Evolutionary conservation across 2,329 filamentous ascomycete species (phyloP).

Genomic region (Arthrobotrys pseudoclavata): DNA sequence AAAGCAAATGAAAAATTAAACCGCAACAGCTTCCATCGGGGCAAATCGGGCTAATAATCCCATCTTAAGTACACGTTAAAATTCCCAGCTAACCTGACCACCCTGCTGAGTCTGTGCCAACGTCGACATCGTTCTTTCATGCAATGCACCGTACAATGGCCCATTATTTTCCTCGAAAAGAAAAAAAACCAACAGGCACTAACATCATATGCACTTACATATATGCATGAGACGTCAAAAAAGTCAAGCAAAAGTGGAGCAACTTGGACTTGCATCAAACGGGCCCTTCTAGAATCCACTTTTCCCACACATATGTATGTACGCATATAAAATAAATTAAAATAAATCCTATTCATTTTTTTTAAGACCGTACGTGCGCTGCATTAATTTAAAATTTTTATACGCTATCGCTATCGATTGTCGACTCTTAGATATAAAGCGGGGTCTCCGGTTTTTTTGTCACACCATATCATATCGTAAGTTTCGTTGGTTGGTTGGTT

Average conservation of each 20-base stretch:
- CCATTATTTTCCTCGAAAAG: slow-evolving; percentile 10
- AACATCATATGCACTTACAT: neutral
- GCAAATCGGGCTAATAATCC: slow-evolving; percentile 37
- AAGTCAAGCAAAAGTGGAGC: slow-evolving; percentile 29
- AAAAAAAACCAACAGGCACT: neutral
- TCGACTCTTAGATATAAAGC: neutral
- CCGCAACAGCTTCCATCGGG: slow-evolving; percentile 15
- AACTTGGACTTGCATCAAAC: slow-evolving; percentile 34
- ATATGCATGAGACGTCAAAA: slow-evolving; percentile 33
- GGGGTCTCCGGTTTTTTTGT: neutral
- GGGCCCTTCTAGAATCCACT: slow-evolving; percentile 44
- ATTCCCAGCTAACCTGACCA: neutral
- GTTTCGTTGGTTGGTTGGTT: neutral
- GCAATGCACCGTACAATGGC: slow-evolving; percentile 1
- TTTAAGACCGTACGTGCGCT: too few species aligned
- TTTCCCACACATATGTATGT: neutral
- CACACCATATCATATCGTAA: neutral
- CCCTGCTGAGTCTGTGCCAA: slow-evolving; percentile 12
- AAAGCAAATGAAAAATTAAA: neutral
- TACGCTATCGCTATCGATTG: slow-evolving; percentile 6
- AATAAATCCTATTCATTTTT: too few species aligned
- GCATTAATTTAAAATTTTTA: neutral
- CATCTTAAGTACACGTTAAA: slow-evolving; percentile 15
- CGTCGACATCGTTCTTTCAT: slow-evolving; percentile 16
- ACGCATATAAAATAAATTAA: too few species aligned